Evolutionary conservation across 2,329 filamentous ascomycete species (phyloP).

Genomic region (Colletotrichum cordylinicola): DNA sequence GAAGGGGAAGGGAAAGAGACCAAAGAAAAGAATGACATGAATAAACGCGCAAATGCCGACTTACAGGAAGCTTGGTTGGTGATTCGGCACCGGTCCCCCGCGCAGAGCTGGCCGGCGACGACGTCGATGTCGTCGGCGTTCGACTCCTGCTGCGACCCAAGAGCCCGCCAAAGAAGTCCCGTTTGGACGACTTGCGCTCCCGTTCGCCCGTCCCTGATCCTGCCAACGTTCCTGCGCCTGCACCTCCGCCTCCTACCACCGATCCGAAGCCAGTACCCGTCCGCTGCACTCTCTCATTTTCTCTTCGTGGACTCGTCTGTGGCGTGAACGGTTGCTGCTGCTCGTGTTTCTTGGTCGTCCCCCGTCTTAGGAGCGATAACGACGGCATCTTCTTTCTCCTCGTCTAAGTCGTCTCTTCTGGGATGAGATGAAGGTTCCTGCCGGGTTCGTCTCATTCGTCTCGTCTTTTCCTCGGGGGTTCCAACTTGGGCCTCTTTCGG

Average conservation of each 20-base stretch:
- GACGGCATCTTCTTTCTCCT: conserved; percentile 32
- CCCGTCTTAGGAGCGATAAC: conserved; percentile 34
- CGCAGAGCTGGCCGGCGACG: background rate
- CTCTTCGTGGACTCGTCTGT: background rate
- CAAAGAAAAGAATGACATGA: background rate
- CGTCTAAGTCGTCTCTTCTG: background rate
- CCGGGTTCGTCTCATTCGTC: conserved; percentile 14
- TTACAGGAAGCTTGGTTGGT: conserved; percentile 17
- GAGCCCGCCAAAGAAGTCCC: conserved; percentile 35
- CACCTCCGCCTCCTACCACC: background rate
- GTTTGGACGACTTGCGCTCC: conserved; percentile 33
- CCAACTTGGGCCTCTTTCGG: background rate
- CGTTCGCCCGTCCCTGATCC: background rate
- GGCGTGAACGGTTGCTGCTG: conserved; percentile 16
- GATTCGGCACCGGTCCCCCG: conserved; percentile 15
- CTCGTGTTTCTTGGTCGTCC: conserved; percentile 23
- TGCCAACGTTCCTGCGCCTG: background rate
- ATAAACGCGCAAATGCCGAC: background rate
- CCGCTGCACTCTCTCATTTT: background rate
- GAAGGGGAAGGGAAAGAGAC: background rate
- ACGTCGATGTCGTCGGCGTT: background rate
- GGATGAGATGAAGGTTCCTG: background rate
- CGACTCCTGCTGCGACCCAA: conserved; percentile 29
- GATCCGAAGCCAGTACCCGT: background rate
- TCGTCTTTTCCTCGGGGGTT: background rate